Percentiles rank a stretch among this genome's conserved stretches.
phyloP scores from a whole-genome alignment of 495 filamentous ascomycete genomes.

The Daldinia loculata region DNA sequence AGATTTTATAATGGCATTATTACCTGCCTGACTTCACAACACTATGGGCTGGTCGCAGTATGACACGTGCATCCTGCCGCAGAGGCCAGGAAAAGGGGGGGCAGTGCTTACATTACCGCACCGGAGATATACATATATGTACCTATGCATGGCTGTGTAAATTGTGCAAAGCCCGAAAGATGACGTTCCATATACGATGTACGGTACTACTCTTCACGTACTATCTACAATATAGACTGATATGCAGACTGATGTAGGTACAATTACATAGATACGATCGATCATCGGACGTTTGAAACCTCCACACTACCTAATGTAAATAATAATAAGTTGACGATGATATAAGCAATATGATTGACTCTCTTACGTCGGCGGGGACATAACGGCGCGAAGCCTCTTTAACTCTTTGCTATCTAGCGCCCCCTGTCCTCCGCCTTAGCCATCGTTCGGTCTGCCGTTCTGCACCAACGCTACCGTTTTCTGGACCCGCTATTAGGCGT shows the following conservation, averaged over 20 bases:
- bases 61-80: slow-evolving; percentile 31
- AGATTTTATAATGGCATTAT: neutral
- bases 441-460: slow-evolving; percentile 32
- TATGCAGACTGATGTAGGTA: neutral
- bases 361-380: slow-evolving; percentile 31
- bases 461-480: slow-evolving; percentile 31
- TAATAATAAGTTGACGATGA: slow-evolving; percentile 27
- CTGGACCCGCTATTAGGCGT: slow-evolving; percentile 48
- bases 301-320: too few relatives aligned
- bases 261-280: slow-evolving; percentile 9
- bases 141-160: slow-evolving; percentile 24
- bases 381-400: slow-evolving; percentile 18
- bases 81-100: slow-evolving; percentile 23
- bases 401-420: slow-evolving; percentile 18
- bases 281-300: slow-evolving; percentile 20
- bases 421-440: slow-evolving; percentile 19
- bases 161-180: slow-evolving; percentile 16
- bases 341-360: slow-evolving; percentile 28
- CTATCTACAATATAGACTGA: neutral
- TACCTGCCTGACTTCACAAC: slow-evolving; percentile 6
- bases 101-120: slow-evolving; percentile 28
- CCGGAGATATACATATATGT: slow-evolving; percentile 2
- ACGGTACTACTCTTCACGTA: neutral
- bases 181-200: neutral
- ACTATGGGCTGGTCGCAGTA: slow-evolving; percentile 18